These are phyloP conservation scores for Wallacemonas collosoma DNA, from an alignment of 208 protist species.

Conservation along the genomic window DNA sequence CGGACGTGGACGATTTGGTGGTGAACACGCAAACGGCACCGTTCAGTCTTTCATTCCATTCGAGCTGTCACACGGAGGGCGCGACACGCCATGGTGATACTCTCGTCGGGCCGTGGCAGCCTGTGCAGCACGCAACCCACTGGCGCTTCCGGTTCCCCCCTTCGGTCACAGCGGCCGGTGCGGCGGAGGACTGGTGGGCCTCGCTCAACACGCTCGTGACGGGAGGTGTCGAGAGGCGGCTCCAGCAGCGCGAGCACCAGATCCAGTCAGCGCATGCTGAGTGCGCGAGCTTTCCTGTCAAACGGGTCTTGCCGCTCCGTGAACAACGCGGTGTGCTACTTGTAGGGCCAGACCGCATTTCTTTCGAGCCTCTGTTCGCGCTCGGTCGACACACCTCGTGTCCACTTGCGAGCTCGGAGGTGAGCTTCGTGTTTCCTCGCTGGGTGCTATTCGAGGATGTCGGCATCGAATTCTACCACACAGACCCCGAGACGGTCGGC, in stretches of 20 bases:
- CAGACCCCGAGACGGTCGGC: constrained; percentile 7
- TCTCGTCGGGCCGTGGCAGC: background rate
- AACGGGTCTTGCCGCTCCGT: constrained; percentile 44
- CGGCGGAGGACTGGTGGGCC: background rate
- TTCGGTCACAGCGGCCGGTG: too few relatives aligned
- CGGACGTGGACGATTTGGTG: background rate
- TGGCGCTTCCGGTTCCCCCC: constrained; percentile 11
- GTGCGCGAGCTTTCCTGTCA: constrained; percentile 33
- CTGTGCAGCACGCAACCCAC: background rate
- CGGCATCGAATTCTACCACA: constrained; percentile 45
- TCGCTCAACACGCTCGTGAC: background rate
- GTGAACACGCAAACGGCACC: background rate
- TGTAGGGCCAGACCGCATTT: constrained; percentile 14
- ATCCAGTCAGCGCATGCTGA: constrained; percentile 3
- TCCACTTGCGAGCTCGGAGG: background rate
- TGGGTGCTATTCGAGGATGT: constrained; percentile 38
- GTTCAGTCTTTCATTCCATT: background rate
- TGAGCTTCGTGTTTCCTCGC: constrained; percentile 39
- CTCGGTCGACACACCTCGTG: constrained; percentile 17
- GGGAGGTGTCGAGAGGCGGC: constrained; percentile 7
- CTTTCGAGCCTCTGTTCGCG: constrained; percentile 44
- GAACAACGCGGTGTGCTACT: constrained; percentile 49
- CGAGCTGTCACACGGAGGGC: constrained; percentile 7
- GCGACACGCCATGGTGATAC: background rate
- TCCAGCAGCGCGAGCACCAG: background rate